Evolutionary conservation across 192 early-diverging fungal species (phyloP).

Genomic region (Backusella morwellensis): DNA sequence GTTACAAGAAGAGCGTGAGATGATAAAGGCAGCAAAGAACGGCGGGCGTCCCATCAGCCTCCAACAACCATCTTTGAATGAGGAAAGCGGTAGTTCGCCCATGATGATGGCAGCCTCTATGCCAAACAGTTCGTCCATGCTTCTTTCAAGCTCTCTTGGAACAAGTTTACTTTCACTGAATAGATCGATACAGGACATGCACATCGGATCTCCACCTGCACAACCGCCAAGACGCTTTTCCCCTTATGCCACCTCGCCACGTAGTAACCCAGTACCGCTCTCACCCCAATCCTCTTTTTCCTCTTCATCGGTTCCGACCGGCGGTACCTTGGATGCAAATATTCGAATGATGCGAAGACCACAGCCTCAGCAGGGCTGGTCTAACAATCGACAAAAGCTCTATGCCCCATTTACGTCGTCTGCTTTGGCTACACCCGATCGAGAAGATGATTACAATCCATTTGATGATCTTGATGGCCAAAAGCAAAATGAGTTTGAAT

Average conservation of each 20-base stretch:
- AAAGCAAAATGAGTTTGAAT: background rate
- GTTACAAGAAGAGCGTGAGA: conserved; percentile 52
- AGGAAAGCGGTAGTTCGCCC: background rate
- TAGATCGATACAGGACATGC: conserved; percentile 32
- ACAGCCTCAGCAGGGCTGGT: background rate
- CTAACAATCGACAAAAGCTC: conserved; percentile 7
- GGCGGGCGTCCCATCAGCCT: background rate
- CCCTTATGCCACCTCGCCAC: conserved; percentile 21
- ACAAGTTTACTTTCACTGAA: conserved; percentile 21
- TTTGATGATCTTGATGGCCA: conserved; percentile 23
- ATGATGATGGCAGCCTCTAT: conserved; percentile 10
- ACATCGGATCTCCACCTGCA: conserved; percentile 31
- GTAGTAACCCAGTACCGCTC: background rate
- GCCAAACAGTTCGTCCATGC: conserved; percentile 4
- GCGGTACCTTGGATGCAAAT: background rate
- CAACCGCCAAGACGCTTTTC: conserved; percentile 29
- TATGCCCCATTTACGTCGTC: conserved; percentile 34
- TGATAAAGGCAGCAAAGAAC: conserved; percentile 12
- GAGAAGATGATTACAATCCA: conserved; percentile 26
- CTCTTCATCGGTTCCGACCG: conserved; percentile 12
- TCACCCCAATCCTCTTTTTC: background rate
- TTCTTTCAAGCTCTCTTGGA: conserved; percentile 14
- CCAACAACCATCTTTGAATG: background rate
- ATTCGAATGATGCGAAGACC: conserved; percentile 7
- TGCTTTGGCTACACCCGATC: conserved; percentile 27